These are phyloP conservation scores for Saururus chinensis DNA, from an alignment of 164 flowering plant genomes.

Conservation along the genomic window DNA sequence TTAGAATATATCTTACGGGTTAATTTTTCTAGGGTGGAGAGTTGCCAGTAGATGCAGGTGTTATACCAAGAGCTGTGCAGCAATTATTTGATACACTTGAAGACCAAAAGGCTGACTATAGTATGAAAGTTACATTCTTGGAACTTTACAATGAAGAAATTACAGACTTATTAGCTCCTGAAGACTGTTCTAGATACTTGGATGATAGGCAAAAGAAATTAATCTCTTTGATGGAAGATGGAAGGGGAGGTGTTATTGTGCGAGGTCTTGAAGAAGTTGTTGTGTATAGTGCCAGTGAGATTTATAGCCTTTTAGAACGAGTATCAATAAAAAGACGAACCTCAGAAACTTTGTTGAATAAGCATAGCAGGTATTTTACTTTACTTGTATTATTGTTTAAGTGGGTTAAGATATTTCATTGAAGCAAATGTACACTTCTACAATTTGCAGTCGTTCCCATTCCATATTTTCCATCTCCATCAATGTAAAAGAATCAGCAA, in stretches of 20 bases:
- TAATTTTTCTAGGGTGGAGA: slow-evolving; percentile 17
- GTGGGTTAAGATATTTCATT: not conserved
- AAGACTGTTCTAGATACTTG: slow-evolving; percentile 10
- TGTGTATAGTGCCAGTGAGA: slow-evolving; percentile 25
- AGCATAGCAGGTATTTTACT: slow-evolving; percentile 20
- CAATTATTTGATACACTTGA: slow-evolving; percentile 25
- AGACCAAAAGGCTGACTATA: slow-evolving; percentile 25
- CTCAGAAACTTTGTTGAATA: slow-evolving; percentile 22
- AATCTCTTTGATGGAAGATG: slow-evolving; percentile 27
- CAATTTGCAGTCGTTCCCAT: slow-evolving; percentile 20
- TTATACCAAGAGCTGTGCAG: slow-evolving; percentile 25
- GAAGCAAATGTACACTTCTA: not conserved
- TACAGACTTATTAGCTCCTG: slow-evolving; percentile 23
- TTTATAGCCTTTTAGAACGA: slow-evolving; percentile 20
- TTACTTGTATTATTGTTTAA: not conserved
- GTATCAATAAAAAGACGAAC: slow-evolving; percentile 25
- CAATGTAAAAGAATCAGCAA: slow-evolving; percentile 16
- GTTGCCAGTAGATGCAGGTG: slow-evolving; percentile 24
- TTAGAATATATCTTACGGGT: not conserved
- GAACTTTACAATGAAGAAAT: slow-evolving; percentile 32
- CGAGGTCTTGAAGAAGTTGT: slow-evolving; percentile 27
- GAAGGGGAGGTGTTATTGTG: slow-evolving; percentile 22
- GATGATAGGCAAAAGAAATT: slow-evolving; percentile 23
- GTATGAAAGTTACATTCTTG: slow-evolving; percentile 27
- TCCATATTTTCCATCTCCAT: slow-evolving; percentile 24